Evolutionary conservation across 2,329 filamentous ascomycete genomes (phyloP).

Genomic region (Meredithiella fracta): DNA sequence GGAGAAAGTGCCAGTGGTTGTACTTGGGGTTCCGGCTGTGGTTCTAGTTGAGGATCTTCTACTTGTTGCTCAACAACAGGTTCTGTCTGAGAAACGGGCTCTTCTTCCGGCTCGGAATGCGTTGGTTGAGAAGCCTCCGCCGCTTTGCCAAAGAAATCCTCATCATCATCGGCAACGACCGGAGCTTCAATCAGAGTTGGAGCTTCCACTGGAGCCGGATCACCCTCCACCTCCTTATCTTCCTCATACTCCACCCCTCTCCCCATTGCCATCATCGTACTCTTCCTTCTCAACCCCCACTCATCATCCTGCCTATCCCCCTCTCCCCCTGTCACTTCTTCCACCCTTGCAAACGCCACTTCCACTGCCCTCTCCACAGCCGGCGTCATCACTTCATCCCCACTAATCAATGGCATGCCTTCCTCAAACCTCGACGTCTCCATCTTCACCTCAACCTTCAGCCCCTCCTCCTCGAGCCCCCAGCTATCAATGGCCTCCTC

Average conservation of each 20-base stretch:
- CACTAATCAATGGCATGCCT: constrained; percentile 44
- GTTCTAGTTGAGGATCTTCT: too few relatives aligned
- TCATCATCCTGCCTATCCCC: constrained; percentile 3
- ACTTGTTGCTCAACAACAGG: too few relatives aligned
- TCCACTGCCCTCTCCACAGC: constrained; percentile 18
- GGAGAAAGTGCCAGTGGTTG: too few relatives aligned
- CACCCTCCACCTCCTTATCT: constrained; percentile 18
- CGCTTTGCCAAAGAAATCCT: constrained; percentile 3
- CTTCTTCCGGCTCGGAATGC: too few relatives aligned
- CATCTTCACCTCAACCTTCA: constrained; percentile 25
- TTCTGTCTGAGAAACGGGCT: too few relatives aligned
- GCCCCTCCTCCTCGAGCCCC: constrained; percentile 16
- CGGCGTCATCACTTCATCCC: constrained; percentile 17
- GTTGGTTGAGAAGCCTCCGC: too few relatives aligned
- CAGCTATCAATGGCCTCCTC: constrained; percentile 6
- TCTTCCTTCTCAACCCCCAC: constrained; percentile 44
- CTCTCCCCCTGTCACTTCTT: constrained; percentile 16
- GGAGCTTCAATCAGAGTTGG: too few relatives aligned
- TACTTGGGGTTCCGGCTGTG: too few relatives aligned
- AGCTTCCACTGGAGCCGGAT: constrained; percentile 1
- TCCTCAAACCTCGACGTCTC: constrained; percentile 50
- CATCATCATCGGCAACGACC: too few relatives aligned
- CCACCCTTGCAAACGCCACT: neutral
- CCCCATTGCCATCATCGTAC: constrained; percentile 49
- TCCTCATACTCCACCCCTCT: constrained; percentile 20